Evolutionary conservation across 345 rosid species (phyloP).

Genomic region (Fremontodendron californicum): DNA sequence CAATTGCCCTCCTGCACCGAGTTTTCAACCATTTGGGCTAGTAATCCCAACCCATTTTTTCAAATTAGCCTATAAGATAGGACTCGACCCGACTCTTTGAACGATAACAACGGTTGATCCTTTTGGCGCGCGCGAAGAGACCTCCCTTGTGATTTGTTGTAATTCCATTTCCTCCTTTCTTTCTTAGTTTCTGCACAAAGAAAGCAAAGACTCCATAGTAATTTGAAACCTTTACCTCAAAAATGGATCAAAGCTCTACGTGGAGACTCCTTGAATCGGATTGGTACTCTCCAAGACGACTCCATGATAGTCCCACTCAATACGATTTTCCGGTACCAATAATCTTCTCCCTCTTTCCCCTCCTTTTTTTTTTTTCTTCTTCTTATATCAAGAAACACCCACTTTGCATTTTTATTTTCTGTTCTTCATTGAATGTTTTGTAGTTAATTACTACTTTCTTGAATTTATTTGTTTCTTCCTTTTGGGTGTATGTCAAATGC

Average conservation of each 20-base stretch:
- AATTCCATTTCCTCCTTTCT: neutral
- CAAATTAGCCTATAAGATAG: neutral
- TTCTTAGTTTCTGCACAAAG: neutral
- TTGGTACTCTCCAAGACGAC: slow-evolving; percentile 46
- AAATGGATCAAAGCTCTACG: slow-evolving; percentile 31
- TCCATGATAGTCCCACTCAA: slow-evolving; percentile 29
- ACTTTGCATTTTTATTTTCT: neutral
- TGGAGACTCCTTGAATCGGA: slow-evolving; percentile 27
- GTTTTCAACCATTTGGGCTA: neutral
- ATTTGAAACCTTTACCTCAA: neutral
- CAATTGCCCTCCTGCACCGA: no score
- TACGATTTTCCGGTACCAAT: slow-evolving; percentile 34
- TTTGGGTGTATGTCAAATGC: neutral
- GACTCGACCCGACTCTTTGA: neutral
- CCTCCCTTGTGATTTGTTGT: neutral
- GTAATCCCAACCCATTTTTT: neutral
- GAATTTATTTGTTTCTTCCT: neutral
- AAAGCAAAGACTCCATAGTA: neutral
- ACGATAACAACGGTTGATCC: slow-evolving; percentile 20
- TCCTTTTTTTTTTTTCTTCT: no score
- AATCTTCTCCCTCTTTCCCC: neutral
- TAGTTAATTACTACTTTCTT: neutral
- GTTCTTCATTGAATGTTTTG: neutral
- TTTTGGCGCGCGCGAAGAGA: slow-evolving; percentile 28
- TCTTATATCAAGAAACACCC: neutral